Conservation (phyloP, 352 stramenopile genomes). For the Globisporangium paroecandrum region DNA sequence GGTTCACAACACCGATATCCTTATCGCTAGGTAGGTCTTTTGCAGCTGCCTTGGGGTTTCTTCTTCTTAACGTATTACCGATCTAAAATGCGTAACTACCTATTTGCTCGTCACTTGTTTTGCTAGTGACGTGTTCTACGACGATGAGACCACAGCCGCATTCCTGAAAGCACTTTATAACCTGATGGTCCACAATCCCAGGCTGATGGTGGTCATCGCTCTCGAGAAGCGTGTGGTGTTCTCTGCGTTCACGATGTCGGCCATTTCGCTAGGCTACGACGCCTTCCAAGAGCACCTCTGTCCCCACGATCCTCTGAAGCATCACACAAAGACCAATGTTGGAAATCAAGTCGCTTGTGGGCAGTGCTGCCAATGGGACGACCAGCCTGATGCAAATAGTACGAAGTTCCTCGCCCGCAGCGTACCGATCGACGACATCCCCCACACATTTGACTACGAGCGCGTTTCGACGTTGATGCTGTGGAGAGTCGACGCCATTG, state of each 20-base stretch:
- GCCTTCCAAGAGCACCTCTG: conserved; percentile 45
- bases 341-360: conserved; percentile 31
- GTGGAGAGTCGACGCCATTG: conserved; percentile 40
- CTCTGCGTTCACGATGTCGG: conserved; percentile 38
- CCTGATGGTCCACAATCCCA: conserved; percentile 33
- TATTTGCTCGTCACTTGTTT: too few relatives aligned
- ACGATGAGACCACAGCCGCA: conserved; percentile 35
- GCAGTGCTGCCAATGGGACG: conserved; percentile 8
- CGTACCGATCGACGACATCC: conserved; percentile 22
- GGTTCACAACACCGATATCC: conserved; percentile 16
- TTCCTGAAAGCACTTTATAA: conserved; percentile 39
- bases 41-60: too few relatives aligned
- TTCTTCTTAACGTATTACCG: too few relatives aligned
- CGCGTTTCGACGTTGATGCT: conserved; percentile 41
- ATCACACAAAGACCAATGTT: background rate
- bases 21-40: conserved; percentile 36
- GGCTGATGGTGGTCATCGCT: conserved; percentile 28
- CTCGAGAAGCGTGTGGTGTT: conserved; percentile 59
- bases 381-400: background rate
- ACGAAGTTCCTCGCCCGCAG: conserved; percentile 30
- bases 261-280: conserved; percentile 57
- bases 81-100: too few relatives aligned
- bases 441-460: conserved; percentile 42
- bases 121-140: conserved; percentile 68
- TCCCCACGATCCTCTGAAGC: conserved; percentile 20